phyloP scores from a whole-genome alignment of 2,329 filamentous ascomycete species.

The Cladobotryum protrusum region DNA sequence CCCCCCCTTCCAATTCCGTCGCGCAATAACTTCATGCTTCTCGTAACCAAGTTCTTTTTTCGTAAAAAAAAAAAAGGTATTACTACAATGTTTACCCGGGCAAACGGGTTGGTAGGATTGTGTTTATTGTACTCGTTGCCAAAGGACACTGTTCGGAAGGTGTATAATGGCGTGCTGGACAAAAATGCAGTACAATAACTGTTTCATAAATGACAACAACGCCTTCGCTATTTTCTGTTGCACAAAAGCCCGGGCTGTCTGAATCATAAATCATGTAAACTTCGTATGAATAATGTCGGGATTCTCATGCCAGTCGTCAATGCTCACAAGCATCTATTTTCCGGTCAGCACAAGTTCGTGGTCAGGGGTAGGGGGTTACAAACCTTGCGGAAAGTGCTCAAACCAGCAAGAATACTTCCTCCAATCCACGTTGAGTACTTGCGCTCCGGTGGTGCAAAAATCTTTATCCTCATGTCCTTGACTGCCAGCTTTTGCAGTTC shows the following conservation, averaged over 20 bases:
- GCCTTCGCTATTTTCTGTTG: constrained; percentile 1
- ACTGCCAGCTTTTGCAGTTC: constrained; percentile 92
- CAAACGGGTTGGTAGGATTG: too few relatives aligned
- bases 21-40: constrained; percentile 5
- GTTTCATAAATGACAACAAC: background rate
- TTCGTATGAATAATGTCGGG: constrained; percentile 98
- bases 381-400: constrained; percentile 98
- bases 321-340: constrained; percentile 94
- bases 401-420: constrained; percentile 88
- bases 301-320: constrained; percentile 99
- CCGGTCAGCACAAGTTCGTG: background rate
- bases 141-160: too few relatives aligned
- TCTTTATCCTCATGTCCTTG: constrained; percentile 99
- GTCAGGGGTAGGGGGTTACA: constrained; percentile 20
- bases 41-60: constrained; percentile 7
- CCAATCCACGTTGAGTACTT: constrained; percentile 99
- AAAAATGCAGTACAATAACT: background rate
- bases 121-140: too few relatives aligned
- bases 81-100: too few relatives aligned
- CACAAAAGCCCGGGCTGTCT: background rate
- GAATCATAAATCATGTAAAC: constrained; percentile 59
- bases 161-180: too few relatives aligned
- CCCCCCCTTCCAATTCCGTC: constrained; percentile 4
- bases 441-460: constrained; percentile 92
- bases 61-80: background rate